Evolutionary conservation across 495 filamentous ascomycete species (phyloP), one percentile per base, ranked within the genome.

Genomic region (Xylaria nigripes): DNA sequence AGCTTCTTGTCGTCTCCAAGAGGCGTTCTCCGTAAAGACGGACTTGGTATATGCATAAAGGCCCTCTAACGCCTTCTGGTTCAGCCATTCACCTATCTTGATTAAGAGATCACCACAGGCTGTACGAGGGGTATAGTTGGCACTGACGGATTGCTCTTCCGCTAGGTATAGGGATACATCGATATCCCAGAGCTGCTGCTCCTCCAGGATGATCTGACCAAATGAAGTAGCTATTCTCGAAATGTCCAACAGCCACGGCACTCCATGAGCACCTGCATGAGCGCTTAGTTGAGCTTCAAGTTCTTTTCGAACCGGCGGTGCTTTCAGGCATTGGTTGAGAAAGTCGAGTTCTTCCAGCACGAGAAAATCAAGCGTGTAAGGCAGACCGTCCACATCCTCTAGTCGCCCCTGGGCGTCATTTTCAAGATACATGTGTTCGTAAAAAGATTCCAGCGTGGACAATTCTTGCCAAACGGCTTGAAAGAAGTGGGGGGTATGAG

Each of bases 121-220:
- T 12, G 87, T 94, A 46, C 93, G 80, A 24, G 93, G 87, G 2
- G 92, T 95, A 67, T 96, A 98, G 64, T 97, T 96, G 22, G 91
- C 86, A n/a, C 90, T 95, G 45, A 96, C 85, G 12, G 89, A 89
- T 2, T 88, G 92, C 69, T 98, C 93, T 63, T 98, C 93, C 0
- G 90, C 90, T 24, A 98, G 77, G 69, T 94, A 98, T 1, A 97
- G 78, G 45, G 94, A 97, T 50, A 95, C 83, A 69, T 98, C 93
- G 54, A 96, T 85, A 51, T 97, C 89, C 93, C 93, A 98, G 24
- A 98, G 72, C 7, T 86, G 88, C 68, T 94, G 88, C 63, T 97
- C 94, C 65, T 98, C 93, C 12, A 80, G 83, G 3, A 89, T 88
- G 57, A 98, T 94, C 57, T 94, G 89, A n/a, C 89, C 84, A 66